phyloP scores from a whole-genome alignment of 306 rosid genomes.

The Ziziphus jujuba region DNA sequence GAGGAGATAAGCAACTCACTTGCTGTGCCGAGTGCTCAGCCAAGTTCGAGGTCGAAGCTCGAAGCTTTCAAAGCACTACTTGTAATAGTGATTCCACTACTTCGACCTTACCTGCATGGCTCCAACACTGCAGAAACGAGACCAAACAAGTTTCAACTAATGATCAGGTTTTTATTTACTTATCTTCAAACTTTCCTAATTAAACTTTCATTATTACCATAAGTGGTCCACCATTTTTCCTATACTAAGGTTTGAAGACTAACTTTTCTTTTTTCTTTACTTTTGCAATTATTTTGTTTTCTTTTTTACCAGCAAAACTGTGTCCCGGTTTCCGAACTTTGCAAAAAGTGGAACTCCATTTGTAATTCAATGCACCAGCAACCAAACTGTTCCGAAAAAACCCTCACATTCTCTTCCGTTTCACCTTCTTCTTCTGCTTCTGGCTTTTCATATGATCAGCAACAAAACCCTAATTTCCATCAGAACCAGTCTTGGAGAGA shows the following conservation, averaged over 20 bases:
- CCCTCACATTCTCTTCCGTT: conserved; percentile 47
- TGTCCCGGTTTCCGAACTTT: conserved; percentile 62
- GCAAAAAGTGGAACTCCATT: conserved; percentile 74
- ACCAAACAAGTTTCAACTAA: conserved; percentile 39
- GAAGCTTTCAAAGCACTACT: conserved; percentile 51
- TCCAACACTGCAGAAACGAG: conserved; percentile 83
- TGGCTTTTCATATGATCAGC: conserved; percentile 62
- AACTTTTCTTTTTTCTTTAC: conserved; percentile 37
- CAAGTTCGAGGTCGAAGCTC: conserved; percentile 56
- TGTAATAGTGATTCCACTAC: conserved; percentile 59
- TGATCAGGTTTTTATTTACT: conserved; percentile 58
- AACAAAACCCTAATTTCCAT: conserved; percentile 34
- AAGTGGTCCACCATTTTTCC: conserved; percentile 2
- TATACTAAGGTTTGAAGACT: conserved; percentile 35
- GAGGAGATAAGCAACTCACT: conserved; percentile 38
- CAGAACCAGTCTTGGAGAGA: conserved; percentile 28
- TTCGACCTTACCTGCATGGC: conserved; percentile 97
- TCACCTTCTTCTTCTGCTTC: conserved; percentile 77
- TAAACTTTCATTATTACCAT: neutral
- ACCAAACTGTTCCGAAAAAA: conserved; percentile 49
- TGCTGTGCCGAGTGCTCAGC: conserved; percentile 54
- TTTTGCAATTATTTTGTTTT: conserved; percentile 23
- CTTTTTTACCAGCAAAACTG: conserved; percentile 45
- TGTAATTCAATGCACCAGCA: conserved; percentile 61
- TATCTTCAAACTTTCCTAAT: neutral